These are phyloP conservation scores for Cladophialophora bantiana DNA, from an alignment of 2,329 filamentous ascomycete species.

Conservation along the genomic window DNA sequence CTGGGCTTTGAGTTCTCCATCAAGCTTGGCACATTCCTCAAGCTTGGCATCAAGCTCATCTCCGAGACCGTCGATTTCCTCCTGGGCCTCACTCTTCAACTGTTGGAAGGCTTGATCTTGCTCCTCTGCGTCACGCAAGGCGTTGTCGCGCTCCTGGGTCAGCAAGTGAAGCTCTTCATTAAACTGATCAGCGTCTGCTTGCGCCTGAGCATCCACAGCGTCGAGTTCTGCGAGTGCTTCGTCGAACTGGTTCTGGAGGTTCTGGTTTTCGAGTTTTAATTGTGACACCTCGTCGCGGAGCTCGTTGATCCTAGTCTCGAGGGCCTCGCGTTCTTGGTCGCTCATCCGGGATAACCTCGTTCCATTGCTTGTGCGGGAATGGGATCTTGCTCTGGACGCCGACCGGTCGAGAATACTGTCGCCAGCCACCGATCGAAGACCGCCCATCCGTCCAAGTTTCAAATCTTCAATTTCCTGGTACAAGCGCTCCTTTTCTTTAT, in stretches of 20 bases:
- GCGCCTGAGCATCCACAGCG: constrained; percentile 72
- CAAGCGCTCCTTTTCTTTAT: constrained; percentile 90
- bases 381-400: constrained; percentile 80
- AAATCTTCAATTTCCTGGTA: constrained; percentile 98
- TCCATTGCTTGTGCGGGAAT: constrained; percentile 74
- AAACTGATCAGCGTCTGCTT: constrained; percentile 80
- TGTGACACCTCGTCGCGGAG: constrained; percentile 86
- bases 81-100: constrained; percentile 64
- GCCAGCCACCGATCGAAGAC: constrained; percentile 67
- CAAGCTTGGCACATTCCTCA: constrained; percentile 72
- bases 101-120: constrained; percentile 60
- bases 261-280: constrained; percentile 86
- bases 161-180: constrained; percentile 80
- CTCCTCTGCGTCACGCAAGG: constrained; percentile 74
- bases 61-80: constrained; percentile 64
- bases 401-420: constrained; percentile 96
- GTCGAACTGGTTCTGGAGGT: constrained; percentile 82
- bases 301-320: constrained; percentile 82
- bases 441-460: constrained; percentile 81
- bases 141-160: constrained; percentile 85
- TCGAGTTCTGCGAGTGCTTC: constrained; percentile 82
- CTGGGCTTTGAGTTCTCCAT: constrained; percentile 74
- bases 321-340: constrained; percentile 82
- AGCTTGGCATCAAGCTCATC: constrained; percentile 75
- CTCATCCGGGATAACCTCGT: constrained; percentile 70